Conservation (phyloP, 768 basidiomycete species). For the Lenzites betulinus region DNA sequence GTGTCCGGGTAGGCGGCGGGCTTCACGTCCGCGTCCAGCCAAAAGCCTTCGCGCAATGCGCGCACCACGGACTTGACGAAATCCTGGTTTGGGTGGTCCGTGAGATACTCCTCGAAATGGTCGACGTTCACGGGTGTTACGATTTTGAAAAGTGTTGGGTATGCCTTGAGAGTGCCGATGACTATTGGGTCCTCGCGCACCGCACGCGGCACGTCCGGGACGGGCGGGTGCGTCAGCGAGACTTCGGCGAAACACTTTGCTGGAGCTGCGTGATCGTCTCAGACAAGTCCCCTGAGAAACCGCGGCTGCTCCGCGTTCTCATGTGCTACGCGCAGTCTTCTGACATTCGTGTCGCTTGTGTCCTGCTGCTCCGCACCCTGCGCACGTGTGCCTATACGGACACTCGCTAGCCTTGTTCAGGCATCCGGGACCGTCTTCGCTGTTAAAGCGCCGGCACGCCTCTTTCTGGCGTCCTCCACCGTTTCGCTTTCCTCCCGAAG, state of each 20-base stretch:
- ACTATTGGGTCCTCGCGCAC: too few species aligned
- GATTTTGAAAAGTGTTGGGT: conserved; percentile 40
- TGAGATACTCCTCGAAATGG: conserved; percentile 31
- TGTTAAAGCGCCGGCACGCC: not conserved
- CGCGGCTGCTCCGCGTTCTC: conserved; percentile 4
- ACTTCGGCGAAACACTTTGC: conserved; percentile 20
- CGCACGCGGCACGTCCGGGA: conserved; percentile 15
- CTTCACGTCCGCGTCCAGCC: too few species aligned
- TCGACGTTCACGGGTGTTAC: conserved; percentile 40
- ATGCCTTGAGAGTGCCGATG: conserved; percentile 25
- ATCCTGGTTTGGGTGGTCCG: conserved; percentile 40
- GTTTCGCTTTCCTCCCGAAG: not conserved
- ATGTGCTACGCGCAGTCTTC: too few species aligned
- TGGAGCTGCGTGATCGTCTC: conserved; percentile 21
- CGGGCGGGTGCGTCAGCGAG: conserved; percentile 9
- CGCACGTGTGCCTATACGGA: not conserved
- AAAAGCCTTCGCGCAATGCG: conserved; percentile 34
- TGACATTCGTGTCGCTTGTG: conserved; percentile 6
- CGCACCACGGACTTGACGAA: conserved; percentile 38
- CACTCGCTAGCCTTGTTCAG: not conserved
- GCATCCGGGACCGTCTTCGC: not conserved
- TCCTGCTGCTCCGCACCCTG: conserved; percentile 1
- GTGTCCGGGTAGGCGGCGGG: conserved; percentile 28
- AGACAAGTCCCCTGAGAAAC: conserved; percentile 13
- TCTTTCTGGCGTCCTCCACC: not conserved